A percentile compares a stretch with the other conserved stretches of the same genome.
Evolutionary conservation across 371 early-diverging fungal genomes (phyloP).

Genomic region (Mortierella sp.): DNA sequence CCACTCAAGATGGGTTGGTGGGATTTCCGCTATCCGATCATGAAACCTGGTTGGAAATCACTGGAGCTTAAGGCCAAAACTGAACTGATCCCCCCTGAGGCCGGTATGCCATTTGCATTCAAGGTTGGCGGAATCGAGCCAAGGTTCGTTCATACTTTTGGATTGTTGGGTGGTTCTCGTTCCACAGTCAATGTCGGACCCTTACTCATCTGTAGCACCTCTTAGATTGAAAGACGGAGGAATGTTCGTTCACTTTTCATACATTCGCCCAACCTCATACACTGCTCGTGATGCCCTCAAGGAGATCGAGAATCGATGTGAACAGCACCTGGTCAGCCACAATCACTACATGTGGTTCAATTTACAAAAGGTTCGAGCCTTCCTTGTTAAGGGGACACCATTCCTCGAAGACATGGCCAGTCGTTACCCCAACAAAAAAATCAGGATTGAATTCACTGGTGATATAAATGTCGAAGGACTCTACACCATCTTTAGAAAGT

Average conservation of each 20-base stretch:
- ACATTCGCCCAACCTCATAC: constrained; percentile 42
- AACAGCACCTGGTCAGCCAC: constrained; percentile 57
- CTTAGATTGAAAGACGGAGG: constrained; percentile 65
- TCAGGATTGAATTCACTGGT: constrained; percentile 40
- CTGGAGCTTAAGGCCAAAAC: constrained; percentile 55
- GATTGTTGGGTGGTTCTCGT: background rate
- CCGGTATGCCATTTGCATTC: constrained; percentile 62
- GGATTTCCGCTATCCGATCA: constrained; percentile 44
- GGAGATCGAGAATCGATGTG: constrained; percentile 54
- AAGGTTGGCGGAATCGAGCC: constrained; percentile 63
- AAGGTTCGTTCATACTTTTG: constrained; percentile 33
- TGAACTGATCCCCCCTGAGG: constrained; percentile 56
- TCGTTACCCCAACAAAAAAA: constrained; percentile 72
- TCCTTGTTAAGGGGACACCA: constrained; percentile 83
- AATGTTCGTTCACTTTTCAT: constrained; percentile 65
- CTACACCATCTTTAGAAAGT: constrained; percentile 81
- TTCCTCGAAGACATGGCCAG: constrained; percentile 90
- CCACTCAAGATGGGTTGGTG: constrained; percentile 56
- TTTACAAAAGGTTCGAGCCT: constrained; percentile 69
- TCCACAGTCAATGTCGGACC: background rate
- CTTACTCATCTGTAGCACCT: background rate
- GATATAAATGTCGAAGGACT: constrained; percentile 74
- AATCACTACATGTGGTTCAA: constrained; percentile 71
- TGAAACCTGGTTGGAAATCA: constrained; percentile 48
- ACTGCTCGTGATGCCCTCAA: constrained; percentile 52